These are phyloP conservation scores for Chaetoscypha palmicola DNA, from an alignment of 2,329 filamentous ascomycete species.

Conservation along the genomic window DNA sequence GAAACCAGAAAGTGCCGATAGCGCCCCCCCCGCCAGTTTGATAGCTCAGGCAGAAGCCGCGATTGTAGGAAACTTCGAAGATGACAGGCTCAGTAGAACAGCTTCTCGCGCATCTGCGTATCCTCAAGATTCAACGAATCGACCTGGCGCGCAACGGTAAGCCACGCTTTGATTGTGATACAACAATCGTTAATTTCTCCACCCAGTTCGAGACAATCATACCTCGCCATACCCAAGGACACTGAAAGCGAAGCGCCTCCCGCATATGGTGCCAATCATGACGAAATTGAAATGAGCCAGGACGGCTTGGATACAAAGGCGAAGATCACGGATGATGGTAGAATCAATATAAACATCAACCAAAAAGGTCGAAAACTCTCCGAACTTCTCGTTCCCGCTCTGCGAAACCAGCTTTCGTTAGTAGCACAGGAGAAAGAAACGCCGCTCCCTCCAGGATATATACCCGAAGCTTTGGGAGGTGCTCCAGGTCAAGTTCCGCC, in stretches of 20 bases:
- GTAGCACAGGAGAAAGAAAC: conserved; percentile 39
- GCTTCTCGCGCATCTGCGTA: conserved; percentile 7
- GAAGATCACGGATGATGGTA: conserved; percentile 61
- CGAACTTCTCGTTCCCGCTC: conserved; percentile 57
- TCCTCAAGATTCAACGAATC: not conserved
- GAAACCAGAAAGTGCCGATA: conserved; percentile 6
- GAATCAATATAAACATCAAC: conserved; percentile 73
- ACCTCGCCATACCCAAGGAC: conserved; percentile 20
- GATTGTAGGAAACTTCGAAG: conserved; percentile 25
- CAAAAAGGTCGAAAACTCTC: conserved; percentile 61
- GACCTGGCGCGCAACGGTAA: not conserved
- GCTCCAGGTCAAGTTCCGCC: conserved; percentile 51
- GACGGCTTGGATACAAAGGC: conserved; percentile 57
- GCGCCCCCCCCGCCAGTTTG: conserved; percentile 19
- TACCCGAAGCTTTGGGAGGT: conserved; percentile 65
- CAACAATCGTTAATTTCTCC: not conserved
- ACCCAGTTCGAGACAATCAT: conserved; percentile 9
- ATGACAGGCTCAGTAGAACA: not conserved
- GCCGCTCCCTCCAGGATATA: conserved; percentile 59
- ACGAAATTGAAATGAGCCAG: conserved; percentile 53
- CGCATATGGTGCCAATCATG: conserved; percentile 51
- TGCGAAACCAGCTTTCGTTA: conserved; percentile 45
- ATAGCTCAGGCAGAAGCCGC: conserved; percentile 31
- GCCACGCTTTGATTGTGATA: not conserved
- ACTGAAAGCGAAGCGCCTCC: conserved; percentile 35